phyloP scores from a whole-genome alignment of 495 filamentous ascomycete genomes.

The Lophiostoma macrostomum region DNA sequence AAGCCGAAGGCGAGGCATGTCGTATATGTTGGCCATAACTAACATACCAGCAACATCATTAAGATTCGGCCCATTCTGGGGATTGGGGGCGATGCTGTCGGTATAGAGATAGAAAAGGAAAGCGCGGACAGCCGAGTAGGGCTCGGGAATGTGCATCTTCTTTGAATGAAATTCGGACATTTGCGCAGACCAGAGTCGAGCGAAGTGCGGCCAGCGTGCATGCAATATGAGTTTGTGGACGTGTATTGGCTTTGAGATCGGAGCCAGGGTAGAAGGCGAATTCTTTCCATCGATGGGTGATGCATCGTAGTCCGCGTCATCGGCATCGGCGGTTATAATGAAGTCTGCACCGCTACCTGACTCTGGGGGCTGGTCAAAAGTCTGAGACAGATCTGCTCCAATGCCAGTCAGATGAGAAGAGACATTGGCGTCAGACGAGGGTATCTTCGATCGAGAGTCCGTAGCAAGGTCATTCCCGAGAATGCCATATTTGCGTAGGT shows the following conservation, averaged over 20 bases:
- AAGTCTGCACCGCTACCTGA: slow-evolving; percentile 81
- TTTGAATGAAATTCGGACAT: slow-evolving; percentile 97
- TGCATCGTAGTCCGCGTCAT: slow-evolving; percentile 59
- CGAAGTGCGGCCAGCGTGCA: slow-evolving; percentile 95
- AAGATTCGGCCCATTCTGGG: slow-evolving; percentile 58
- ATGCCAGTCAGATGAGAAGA: slow-evolving; percentile 58
- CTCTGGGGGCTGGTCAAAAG: slow-evolving; percentile 81
- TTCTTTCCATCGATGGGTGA: slow-evolving; percentile 26
- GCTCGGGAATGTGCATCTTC: slow-evolving; percentile 95
- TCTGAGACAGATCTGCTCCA: slow-evolving; percentile 73
- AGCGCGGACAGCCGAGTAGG: slow-evolving; percentile 87
- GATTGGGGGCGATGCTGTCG: slow-evolving; percentile 73
- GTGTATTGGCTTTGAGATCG: slow-evolving; percentile 74
- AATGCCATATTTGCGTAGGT: slow-evolving; percentile 80
- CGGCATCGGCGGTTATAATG: slow-evolving; percentile 74
- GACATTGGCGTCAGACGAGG: slow-evolving; percentile 50
- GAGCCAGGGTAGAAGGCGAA: slow-evolving; percentile 24
- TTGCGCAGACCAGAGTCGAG: slow-evolving; percentile 80
- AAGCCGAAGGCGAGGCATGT: slow-evolving; percentile 86
- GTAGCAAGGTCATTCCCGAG: slow-evolving; percentile 72
- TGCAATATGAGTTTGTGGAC: slow-evolving; percentile 90
- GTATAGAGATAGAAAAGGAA: slow-evolving; percentile 97
- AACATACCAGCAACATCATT: slow-evolving; percentile 91
- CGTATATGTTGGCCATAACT: slow-evolving; percentile 96
- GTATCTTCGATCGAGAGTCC: slow-evolving; percentile 54